Evolutionary conservation across 2,329 filamentous ascomycete genomes (phyloP).

Genomic region (Colletotrichum cereale): DNA sequence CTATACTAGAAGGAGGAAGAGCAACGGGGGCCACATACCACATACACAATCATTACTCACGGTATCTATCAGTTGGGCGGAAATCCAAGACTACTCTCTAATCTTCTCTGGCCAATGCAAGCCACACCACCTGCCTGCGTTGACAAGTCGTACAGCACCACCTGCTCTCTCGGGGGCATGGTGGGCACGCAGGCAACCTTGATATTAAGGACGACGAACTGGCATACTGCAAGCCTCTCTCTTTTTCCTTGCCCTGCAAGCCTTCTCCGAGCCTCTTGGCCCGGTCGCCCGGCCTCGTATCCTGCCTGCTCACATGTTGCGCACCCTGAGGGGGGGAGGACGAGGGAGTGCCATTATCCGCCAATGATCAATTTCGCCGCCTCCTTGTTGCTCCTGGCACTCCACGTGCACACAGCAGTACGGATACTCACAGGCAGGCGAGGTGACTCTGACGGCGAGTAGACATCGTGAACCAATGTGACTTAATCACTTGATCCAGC

Average conservation of each 20-base stretch:
- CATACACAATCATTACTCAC: background rate
- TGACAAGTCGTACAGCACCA: background rate
- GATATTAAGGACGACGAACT: slow-evolving; percentile 13
- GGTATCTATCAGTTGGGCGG: background rate
- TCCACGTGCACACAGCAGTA: slow-evolving; percentile 14
- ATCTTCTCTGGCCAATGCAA: slow-evolving; percentile 26
- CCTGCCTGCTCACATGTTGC: slow-evolving; percentile 12
- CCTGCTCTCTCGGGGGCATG: background rate
- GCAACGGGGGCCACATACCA: background rate
- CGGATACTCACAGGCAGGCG: background rate
- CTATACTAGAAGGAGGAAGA: background rate
- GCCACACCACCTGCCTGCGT: slow-evolving; percentile 8
- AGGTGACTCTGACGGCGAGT: background rate
- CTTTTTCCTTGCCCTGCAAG: slow-evolving; percentile 2
- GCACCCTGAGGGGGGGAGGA: slow-evolving; percentile 1
- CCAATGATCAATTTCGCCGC: slow-evolving; percentile 31
- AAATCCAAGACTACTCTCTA: background rate
- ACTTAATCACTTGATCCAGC: slow-evolving; percentile 6
- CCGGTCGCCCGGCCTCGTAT: slow-evolving; percentile 35
- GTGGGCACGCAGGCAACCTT: slow-evolving; percentile 6
- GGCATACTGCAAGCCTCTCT: slow-evolving; percentile 30
- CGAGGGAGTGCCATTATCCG: slow-evolving; percentile 27
- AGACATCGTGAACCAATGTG: background rate
- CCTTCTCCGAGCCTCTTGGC: slow-evolving; percentile 36
- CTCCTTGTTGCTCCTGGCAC: slow-evolving; percentile 4